A percentile compares a stretch with the other conserved stretches of the same genome.
Evolutionary conservation across 2,329 filamentous ascomycete genomes (phyloP).

Genomic region (Apiospora hydei): DNA sequence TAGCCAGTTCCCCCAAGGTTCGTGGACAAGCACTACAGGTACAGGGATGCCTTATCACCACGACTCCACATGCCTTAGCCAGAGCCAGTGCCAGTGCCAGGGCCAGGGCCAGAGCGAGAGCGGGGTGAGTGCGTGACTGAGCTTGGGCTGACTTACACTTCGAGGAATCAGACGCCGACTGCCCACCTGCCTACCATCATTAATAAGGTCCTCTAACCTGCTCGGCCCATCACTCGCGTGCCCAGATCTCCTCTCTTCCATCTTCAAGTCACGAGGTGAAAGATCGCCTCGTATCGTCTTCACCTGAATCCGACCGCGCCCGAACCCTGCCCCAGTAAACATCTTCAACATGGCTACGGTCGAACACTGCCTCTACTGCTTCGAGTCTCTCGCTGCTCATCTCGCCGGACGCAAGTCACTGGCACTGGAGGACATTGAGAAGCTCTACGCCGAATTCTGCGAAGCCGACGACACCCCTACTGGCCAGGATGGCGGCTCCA

Average conservation of each 20-base stretch:
- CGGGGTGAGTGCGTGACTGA: conserved; percentile 12
- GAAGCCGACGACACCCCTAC: conserved; percentile 38
- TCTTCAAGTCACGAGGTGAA: background rate
- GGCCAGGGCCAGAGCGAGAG: background rate
- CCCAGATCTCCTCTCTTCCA: background rate
- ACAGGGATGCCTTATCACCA: conserved; percentile 13
- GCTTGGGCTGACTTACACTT: conserved; percentile 20
- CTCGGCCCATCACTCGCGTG: background rate
- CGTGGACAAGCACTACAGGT: background rate
- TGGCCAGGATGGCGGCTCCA: conserved; percentile 33
- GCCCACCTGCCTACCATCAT: background rate
- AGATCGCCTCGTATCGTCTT: background rate
- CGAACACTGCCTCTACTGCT: conserved; percentile 91
- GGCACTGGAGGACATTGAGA: conserved; percentile 72
- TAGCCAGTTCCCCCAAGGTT: background rate
- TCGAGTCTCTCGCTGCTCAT: conserved; percentile 81
- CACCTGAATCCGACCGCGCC: background rate
- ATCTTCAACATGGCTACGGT: conserved; percentile 73
- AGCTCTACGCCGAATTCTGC: conserved; percentile 62
- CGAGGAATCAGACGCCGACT: conserved; percentile 2
- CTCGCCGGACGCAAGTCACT: conserved; percentile 75
- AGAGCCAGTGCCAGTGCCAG: background rate
- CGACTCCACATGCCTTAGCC: conserved; percentile 3
- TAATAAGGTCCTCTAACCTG: conserved; percentile 9
- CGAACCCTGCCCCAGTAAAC: background rate